phyloP scores from a whole-genome alignment of 2,329 filamentous ascomycete genomes.

The Ambrosiella beaveri region DNA sequence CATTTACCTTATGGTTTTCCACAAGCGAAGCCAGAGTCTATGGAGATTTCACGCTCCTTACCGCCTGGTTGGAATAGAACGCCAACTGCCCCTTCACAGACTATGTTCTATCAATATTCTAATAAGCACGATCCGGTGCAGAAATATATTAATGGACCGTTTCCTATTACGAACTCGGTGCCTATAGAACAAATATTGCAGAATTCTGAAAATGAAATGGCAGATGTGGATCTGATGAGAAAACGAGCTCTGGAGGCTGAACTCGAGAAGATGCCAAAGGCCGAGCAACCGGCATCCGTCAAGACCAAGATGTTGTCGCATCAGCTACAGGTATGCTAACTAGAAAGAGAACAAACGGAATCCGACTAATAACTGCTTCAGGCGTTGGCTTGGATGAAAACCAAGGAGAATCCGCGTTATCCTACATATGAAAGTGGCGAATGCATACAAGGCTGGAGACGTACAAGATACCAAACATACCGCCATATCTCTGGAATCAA shows the following conservation, averaged over 20 bases:
- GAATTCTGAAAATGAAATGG: conserved; percentile 2
- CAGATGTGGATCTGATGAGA: background rate
- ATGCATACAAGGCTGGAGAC: conserved; percentile 20
- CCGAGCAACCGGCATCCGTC: conserved; percentile 47
- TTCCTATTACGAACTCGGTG: no score
- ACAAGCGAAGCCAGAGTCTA: no score
- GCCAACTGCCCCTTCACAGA: no score
- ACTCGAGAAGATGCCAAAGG: conserved; percentile 54
- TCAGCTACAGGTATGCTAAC: conserved; percentile 40
- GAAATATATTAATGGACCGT: no score
- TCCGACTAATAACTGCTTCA: conserved; percentile 21
- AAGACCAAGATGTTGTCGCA: conserved; percentile 58
- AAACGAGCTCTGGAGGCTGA: conserved; percentile 34
- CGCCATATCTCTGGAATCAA: background rate
- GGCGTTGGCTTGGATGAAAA: conserved; percentile 65
- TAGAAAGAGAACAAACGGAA: background rate
- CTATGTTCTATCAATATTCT: no score
- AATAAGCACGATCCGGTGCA: no score
- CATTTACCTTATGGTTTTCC: no score
- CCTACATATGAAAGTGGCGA: conserved; percentile 38
- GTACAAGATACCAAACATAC: background rate
- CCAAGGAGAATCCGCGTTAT: conserved; percentile 53
- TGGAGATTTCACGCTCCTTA: no score
- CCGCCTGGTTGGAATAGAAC: no score
- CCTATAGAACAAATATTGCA: background rate